These are phyloP conservation scores for Scopulariopsis brevicaulis DNA, from an alignment of 2,329 filamentous ascomycete species.

Conservation along the genomic window DNA sequence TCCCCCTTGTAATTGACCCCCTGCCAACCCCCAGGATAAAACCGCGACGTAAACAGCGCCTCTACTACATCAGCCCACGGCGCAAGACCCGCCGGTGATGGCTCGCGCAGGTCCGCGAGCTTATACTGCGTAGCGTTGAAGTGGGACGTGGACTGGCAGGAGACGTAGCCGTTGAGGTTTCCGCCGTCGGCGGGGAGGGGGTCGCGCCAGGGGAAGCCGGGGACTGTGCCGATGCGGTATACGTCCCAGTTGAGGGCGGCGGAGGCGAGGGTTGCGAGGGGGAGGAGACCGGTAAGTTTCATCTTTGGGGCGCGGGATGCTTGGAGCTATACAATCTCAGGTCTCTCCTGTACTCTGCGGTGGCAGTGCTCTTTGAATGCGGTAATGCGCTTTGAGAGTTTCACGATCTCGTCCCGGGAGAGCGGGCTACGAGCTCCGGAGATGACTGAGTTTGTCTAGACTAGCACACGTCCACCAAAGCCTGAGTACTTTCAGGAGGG, in stretches of 20 bases:
- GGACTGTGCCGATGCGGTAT: slow-evolving; percentile 12
- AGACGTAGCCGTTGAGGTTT: slow-evolving; percentile 1
- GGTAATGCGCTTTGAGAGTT: background rate
- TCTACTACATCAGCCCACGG: slow-evolving; percentile 27
- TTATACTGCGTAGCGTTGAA: slow-evolving; percentile 28
- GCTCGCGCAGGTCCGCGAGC: slow-evolving; percentile 27
- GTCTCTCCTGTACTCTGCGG: background rate
- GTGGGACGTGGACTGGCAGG: slow-evolving; percentile 19
- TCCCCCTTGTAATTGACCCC: slow-evolving; percentile 38
- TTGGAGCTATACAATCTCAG: background rate
- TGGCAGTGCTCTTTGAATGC: background rate
- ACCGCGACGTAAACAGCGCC: slow-evolving; percentile 21
- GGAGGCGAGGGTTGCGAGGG: background rate
- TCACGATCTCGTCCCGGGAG: background rate
- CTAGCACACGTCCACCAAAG: no score
- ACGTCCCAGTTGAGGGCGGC: slow-evolving; percentile 3
- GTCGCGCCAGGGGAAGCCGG: slow-evolving; percentile 27
- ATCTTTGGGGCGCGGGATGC: background rate
- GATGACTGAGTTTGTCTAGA: no score
- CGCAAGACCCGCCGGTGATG: slow-evolving; percentile 23
- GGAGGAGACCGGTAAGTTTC: background rate
- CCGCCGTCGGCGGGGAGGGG: slow-evolving; percentile 18
- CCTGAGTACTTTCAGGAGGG: no score
- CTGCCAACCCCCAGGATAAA: slow-evolving; percentile 39
- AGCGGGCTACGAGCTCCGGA: background rate